Evolutionary conservation across 768 basidiomycete species (phyloP), one percentile per base, ranked within the genome.

Genomic region (Leccinum pellstonianum): DNA sequence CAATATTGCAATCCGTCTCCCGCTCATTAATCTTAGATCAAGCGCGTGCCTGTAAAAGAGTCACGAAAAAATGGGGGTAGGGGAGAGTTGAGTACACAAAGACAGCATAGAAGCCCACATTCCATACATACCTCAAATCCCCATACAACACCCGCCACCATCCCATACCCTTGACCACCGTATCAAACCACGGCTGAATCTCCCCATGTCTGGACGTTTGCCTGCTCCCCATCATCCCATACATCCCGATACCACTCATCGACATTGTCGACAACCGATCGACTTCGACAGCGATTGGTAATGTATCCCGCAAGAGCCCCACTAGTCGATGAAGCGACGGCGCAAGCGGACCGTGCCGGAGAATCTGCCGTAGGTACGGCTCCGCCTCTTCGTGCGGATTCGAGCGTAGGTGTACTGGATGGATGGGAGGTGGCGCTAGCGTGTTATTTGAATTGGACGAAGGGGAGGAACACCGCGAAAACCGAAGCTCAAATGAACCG

Each of bases 341-440:
- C 2, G 86, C 81, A 12, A 91, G 80, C 27, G 81, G 77, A 7
- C 89, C 86, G 57, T 89, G 85, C 37, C 86, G 85, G 43, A 96
- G 74, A 23, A 91, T 80, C 56, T 83, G 81, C 3, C 87, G 81
- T n/a, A 95, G 74, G 69, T 86, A 90, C 2, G 84, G 84, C 59
- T 91, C 90, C 7, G 90, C 85, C 62, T 88, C 86, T 60, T 86
- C 84, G 64, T 95, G 94, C 3, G 93, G 92, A 64, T 91, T 90
- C 3, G 62, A 75, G 10, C 72, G 66, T n/a, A 54, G 54, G 47
- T 61, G 62, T 0, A 52, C 27, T 55, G 70, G n/a, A 54, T 50
- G 64, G 80, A 82, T 8, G 65, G 63, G 66, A 48, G 68, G 66
- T 25, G 62, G 67, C 3, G 67, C 68, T 38, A 71, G 68, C 1